Percentiles rank a stretch among this genome's conserved stretches.
phyloP scores from a whole-genome alignment of 2,329 filamentous ascomycete genomes.

The Bimuria novae-zelandiae region DNA sequence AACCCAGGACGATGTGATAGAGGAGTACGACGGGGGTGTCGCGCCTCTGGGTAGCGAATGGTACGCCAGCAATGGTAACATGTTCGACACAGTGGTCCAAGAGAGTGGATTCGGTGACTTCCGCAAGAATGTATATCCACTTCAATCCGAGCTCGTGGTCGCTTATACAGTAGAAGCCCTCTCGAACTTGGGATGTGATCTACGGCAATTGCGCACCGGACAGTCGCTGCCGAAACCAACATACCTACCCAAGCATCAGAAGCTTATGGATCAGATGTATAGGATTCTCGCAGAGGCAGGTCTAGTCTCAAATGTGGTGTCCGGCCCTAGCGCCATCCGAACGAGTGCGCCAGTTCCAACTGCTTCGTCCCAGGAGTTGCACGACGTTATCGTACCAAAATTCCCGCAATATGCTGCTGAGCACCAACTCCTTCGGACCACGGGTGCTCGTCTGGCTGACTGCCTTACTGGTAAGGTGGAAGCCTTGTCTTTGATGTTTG shows the following conservation, averaged over 20 bases:
- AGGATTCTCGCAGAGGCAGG: not conserved
- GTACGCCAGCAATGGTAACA: not conserved
- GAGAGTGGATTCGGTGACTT: not conserved
- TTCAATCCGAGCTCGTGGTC: not conserved
- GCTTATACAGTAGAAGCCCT: slow-evolving; percentile 7
- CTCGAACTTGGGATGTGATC: not conserved
- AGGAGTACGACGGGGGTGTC: no score
- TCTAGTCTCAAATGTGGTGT: not conserved
- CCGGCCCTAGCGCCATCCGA: not conserved
- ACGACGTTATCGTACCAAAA: not conserved
- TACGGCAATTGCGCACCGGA: not conserved
- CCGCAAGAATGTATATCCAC: not conserved
- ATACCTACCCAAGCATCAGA: not conserved
- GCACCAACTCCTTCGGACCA: not conserved
- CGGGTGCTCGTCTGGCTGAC: slow-evolving; percentile 3
- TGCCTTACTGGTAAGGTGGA: slow-evolving; percentile 3
- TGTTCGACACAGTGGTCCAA: not conserved
- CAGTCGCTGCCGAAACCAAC: not conserved
- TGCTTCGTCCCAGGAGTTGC: not conserved
- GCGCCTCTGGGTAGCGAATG: not conserved
- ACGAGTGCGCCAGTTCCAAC: not conserved
- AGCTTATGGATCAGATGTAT: not conserved
- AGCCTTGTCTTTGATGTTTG: not conserved
- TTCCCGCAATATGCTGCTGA: slow-evolving; percentile 5
- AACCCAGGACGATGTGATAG: no score